Conservation (phyloP, 768 basidiomycete species). For the Russula lepida region DNA sequence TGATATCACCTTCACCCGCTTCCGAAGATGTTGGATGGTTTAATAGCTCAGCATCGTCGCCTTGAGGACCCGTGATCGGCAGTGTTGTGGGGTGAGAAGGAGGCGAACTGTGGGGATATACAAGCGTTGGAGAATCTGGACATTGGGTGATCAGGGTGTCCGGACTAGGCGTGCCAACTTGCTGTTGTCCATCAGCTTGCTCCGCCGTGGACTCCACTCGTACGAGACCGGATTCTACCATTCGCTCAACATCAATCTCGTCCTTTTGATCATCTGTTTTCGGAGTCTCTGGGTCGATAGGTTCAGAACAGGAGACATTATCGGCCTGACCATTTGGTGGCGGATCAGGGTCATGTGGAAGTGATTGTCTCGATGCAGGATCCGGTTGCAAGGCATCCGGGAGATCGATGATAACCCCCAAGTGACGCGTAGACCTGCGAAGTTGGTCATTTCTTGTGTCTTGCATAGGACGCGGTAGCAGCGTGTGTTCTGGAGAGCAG, state of each 20-base stretch:
- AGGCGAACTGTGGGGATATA: slow-evolving; percentile 6
- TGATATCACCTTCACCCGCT: neutral
- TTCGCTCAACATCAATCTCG: slow-evolving; percentile 16
- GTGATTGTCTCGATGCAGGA: neutral
- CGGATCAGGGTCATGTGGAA: slow-evolving; percentile 5
- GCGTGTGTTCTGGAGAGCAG: slow-evolving; percentile 59
- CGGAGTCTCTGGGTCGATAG: slow-evolving; percentile 4
- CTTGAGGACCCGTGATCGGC: neutral
- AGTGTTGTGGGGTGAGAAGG: neutral
- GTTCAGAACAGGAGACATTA: neutral
- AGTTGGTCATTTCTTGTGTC: neutral
- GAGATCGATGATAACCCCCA: slow-evolving; percentile 4
- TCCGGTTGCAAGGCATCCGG: neutral
- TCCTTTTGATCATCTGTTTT: slow-evolving; percentile 13
- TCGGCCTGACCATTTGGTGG: neutral
- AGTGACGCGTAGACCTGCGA: slow-evolving; percentile 16
- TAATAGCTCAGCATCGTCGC: neutral
- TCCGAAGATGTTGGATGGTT: neutral
- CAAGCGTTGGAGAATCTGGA: neutral
- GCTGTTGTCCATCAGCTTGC: neutral
- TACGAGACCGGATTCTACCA: slow-evolving; percentile 10
- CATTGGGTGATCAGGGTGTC: neutral
- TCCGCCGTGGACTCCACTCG: neutral
- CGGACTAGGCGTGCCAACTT: neutral
- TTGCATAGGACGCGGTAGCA: slow-evolving; percentile 39